Conservation (phyloP, 768 basidiomycete species). For the Suillus cothurnatus region DNA sequence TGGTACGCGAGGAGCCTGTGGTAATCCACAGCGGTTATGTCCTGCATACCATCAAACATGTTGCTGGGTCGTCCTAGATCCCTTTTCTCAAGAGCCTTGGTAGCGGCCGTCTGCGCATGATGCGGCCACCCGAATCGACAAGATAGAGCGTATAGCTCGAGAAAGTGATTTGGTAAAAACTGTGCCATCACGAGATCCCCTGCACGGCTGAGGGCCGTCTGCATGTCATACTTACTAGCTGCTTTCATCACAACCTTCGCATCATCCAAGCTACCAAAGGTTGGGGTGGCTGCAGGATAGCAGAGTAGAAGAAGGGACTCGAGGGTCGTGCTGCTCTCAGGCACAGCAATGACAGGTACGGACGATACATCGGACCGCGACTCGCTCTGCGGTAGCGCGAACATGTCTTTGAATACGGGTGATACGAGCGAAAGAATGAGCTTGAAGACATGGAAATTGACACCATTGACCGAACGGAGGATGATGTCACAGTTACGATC, state of each 20-base stretch:
- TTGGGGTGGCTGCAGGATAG: slow-evolving; percentile 31
- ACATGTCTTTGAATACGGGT: slow-evolving; percentile 50
- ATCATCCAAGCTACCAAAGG: background rate
- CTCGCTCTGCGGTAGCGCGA: slow-evolving; percentile 42
- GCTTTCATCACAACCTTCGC: background rate
- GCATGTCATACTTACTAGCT: background rate
- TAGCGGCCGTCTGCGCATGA: background rate
- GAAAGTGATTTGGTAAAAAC: background rate
- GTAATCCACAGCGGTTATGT: background rate
- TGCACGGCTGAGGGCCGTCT: background rate
- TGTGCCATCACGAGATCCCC: background rate
- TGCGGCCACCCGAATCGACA: background rate
- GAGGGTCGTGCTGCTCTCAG: slow-evolving; percentile 22
- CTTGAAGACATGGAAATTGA: slow-evolving; percentile 16
- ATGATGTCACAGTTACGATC: slow-evolving; percentile 17
- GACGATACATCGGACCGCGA: background rate
- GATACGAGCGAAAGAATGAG: slow-evolving; percentile 50
- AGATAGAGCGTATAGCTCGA: background rate
- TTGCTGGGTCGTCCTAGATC: background rate
- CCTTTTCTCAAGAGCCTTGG: background rate
- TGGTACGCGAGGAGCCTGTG: background rate
- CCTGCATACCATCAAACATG: background rate
- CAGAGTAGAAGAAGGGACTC: slow-evolving; percentile 40
- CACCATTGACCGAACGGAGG: slow-evolving; percentile 13
- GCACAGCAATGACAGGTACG: slow-evolving; percentile 10